These are phyloP conservation scores for Osmozyma mogii DNA, from an alignment of 805 yeast species.

Conservation along the genomic window DNA sequence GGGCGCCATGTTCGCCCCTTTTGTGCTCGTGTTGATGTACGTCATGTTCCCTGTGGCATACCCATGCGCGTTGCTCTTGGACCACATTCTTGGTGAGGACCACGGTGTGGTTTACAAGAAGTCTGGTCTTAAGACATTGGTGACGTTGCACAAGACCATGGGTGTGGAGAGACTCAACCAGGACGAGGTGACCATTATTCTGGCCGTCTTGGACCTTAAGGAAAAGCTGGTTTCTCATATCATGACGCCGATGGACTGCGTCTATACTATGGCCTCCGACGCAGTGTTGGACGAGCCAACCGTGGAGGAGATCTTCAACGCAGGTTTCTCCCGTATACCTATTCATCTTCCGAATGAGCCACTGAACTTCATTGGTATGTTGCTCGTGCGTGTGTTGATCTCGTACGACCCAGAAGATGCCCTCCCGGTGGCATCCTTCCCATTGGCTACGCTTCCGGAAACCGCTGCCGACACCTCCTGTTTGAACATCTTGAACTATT, in stretches of 20 bases:
- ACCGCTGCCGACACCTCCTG: constrained; percentile 89
- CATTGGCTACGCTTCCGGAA: constrained; percentile 93
- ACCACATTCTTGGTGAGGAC: constrained; percentile 81
- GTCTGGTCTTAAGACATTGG: constrained; percentile 88
- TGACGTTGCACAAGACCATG: constrained; percentile 87
- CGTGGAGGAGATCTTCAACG: constrained; percentile 84
- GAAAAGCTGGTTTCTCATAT: constrained; percentile 80
- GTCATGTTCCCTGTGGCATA: constrained; percentile 86
- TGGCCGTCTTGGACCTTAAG: constrained; percentile 88
- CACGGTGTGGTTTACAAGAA: constrained; percentile 93
- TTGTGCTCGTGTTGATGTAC: constrained; percentile 79
- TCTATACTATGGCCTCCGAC: constrained; percentile 81
- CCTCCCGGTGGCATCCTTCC: constrained; percentile 84
- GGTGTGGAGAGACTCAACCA: constrained; percentile 89
- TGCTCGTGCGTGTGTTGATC: constrained; percentile 82
- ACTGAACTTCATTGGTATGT: constrained; percentile 87
- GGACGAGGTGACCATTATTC: constrained; percentile 93
- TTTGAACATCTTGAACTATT: constrained; percentile 85
- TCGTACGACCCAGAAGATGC: constrained; percentile 97
- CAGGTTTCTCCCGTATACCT: constrained; percentile 94
- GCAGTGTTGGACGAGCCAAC: constrained; percentile 72
- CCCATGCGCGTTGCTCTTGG: constrained; percentile 79
- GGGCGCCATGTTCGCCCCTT: constrained; percentile 87
- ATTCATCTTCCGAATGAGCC: constrained; percentile 88
- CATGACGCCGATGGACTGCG: constrained; percentile 92